phyloP scores from a whole-genome alignment of 768 basidiomycete species.

The Macrocybe gigantea region DNA sequence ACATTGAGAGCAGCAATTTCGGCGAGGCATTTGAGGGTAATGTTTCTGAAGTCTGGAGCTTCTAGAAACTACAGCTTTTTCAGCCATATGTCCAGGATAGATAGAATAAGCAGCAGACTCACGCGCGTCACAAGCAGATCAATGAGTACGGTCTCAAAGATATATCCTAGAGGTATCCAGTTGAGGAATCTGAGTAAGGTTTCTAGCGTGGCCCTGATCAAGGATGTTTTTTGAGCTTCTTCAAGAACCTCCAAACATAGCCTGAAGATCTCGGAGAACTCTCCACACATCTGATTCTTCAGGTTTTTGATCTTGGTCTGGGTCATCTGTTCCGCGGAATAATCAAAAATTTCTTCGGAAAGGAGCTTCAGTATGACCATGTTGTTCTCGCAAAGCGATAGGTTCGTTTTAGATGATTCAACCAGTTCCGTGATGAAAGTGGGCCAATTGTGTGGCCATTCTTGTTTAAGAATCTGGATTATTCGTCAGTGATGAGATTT shows the following conservation, averaged over 20 bases:
- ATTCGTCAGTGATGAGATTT: slow-evolving; percentile 6
- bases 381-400: slow-evolving; percentile 98
- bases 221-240: slow-evolving; percentile 91
- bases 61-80: slow-evolving; percentile 75
- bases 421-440: slow-evolving; percentile 96
- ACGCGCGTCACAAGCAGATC: slow-evolving; percentile 90
- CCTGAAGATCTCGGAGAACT: slow-evolving; percentile 97
- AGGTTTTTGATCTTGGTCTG: slow-evolving; percentile 96
- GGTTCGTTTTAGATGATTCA: slow-evolving; percentile 93
- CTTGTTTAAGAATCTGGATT: slow-evolving; percentile 91
- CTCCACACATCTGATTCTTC: slow-evolving; percentile 97
- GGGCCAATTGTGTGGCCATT: slow-evolving; percentile 99
- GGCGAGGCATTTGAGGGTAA: slow-evolving; percentile 93
- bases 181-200: slow-evolving; percentile 94
- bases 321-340: slow-evolving; percentile 97
- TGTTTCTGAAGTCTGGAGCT: slow-evolving; percentile 93
- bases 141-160: slow-evolving; percentile 97
- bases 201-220: slow-evolving; percentile 93
- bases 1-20: slow-evolving; percentile 95
- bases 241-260: slow-evolving; percentile 95
- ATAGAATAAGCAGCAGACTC: slow-evolving; percentile 25
- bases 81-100: slow-evolving; percentile 7
- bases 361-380: slow-evolving; percentile 97
- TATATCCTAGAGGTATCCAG: slow-evolving; percentile 98
- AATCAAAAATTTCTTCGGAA: slow-evolving; percentile 99